Conservation (phyloP, 106 monocot species). For the Gastrodia elata region DNA sequence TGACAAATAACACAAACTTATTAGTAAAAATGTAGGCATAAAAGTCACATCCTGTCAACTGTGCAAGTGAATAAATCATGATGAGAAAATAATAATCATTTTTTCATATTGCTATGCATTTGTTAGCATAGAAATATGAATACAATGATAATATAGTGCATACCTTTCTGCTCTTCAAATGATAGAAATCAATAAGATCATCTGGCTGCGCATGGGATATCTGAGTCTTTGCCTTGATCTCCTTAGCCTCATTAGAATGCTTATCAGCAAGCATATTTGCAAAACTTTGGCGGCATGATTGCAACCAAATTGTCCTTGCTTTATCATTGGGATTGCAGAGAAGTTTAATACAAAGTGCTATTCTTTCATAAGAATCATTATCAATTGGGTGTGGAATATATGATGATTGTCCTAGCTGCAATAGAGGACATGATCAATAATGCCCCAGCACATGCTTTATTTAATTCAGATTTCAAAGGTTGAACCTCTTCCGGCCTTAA, state of each 20-base stretch:
- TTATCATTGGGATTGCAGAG: constrained; percentile 92
- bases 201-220: constrained; percentile 82
- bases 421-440: constrained; percentile 75
- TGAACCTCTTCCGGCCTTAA: constrained; percentile 84
- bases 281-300: constrained; percentile 82
- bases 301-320: constrained; percentile 70
- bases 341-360: constrained; percentile 68
- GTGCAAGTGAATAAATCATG: neutral
- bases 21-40: neutral
- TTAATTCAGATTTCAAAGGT: constrained; percentile 51
- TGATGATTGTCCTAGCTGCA: constrained; percentile 74
- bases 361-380: constrained; percentile 80
- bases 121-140: neutral
- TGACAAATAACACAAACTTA: neutral
- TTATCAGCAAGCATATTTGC: constrained; percentile 86
- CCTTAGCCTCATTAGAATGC: constrained; percentile 76
- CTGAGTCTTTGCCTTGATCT: constrained; percentile 69
- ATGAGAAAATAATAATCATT: neutral
- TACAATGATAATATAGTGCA: neutral
- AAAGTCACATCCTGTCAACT: neutral
- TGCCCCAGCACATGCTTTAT: constrained; percentile 38
- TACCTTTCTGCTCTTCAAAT: constrained; percentile 90
- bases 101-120: neutral
- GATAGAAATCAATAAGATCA: constrained; percentile 97
- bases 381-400: constrained; percentile 71